These are phyloP conservation scores for Xylaria sp. DNA, from an alignment of 2,329 filamentous ascomycete genomes.

Conservation along the genomic window DNA sequence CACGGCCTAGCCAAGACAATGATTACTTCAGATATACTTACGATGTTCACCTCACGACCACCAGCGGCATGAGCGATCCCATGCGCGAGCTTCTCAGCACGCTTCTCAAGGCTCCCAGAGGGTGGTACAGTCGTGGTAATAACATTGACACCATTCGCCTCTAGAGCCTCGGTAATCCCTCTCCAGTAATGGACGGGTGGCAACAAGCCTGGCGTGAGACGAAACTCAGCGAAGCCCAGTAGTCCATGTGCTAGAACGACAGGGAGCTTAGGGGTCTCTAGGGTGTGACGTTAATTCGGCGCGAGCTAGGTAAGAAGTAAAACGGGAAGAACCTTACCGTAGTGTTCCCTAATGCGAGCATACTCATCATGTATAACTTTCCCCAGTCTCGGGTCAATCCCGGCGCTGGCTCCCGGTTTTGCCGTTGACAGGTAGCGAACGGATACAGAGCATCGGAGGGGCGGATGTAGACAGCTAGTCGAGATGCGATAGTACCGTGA, in stretches of 20 bases:
- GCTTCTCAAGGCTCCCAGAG: slow-evolving; percentile 64
- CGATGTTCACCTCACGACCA: slow-evolving; percentile 72
- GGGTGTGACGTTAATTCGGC: not conserved
- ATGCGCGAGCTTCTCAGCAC: slow-evolving; percentile 61
- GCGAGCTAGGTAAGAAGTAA: not conserved
- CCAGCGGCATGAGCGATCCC: slow-evolving; percentile 56
- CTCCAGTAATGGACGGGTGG: slow-evolving; percentile 68
- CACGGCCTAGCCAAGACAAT: not conserved
- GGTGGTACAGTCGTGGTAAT: slow-evolving; percentile 67
- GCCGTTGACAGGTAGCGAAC: slow-evolving; percentile 7
- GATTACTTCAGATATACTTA: not conserved
- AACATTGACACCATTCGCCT: slow-evolving; percentile 58
- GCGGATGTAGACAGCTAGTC: not conserved
- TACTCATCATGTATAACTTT: slow-evolving; percentile 54
- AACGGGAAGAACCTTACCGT: slow-evolving; percentile 43
- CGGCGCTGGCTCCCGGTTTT: slow-evolving; percentile 20
- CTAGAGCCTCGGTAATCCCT: slow-evolving; percentile 65
- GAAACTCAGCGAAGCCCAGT: slow-evolving; percentile 66
- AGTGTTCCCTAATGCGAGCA: slow-evolving; percentile 51
- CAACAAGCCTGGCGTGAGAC: slow-evolving; percentile 53
- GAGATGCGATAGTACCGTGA: not conserved
- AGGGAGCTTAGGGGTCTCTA: slow-evolving; percentile 63
- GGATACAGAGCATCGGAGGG: slow-evolving; percentile 1
- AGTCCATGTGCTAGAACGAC: slow-evolving; percentile 71
- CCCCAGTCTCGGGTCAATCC: slow-evolving; percentile 48